Conservation (phyloP, 2,329 filamentous ascomycete genomes). For the Colletotrichum gigasporum region DNA sequence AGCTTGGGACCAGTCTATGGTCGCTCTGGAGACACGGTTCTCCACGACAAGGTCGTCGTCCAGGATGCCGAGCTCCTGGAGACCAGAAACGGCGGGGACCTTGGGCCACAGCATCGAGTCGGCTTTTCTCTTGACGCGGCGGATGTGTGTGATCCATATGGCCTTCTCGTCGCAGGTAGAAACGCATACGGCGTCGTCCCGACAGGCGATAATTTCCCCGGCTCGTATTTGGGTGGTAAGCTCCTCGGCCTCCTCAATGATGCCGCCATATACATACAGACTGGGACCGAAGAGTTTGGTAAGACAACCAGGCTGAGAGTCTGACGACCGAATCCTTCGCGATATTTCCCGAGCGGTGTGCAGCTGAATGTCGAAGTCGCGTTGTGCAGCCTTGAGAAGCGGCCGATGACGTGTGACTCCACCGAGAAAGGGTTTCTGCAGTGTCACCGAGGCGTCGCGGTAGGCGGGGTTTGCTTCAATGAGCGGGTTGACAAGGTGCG, state of each 20-base stretch:
- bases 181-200: constrained; percentile 47
- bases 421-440: constrained; percentile 47
- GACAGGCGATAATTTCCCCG: constrained; percentile 45
- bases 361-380: constrained; percentile 45
- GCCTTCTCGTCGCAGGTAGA: constrained; percentile 48
- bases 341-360: constrained; percentile 49
- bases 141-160: constrained; percentile 52
- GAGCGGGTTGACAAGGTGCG: constrained; percentile 31
- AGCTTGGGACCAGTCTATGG: constrained; percentile 41
- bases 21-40: constrained; percentile 20
- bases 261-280: constrained; percentile 52
- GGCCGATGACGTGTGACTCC: constrained; percentile 47
- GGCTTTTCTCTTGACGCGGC: constrained; percentile 46
- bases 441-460: constrained; percentile 40
- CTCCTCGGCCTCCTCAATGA: constrained; percentile 43
- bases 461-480: constrained; percentile 26
- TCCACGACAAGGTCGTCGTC: constrained; percentile 27
- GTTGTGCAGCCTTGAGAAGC: constrained; percentile 48
- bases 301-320: constrained; percentile 52
- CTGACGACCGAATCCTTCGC: constrained; percentile 49
- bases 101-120: constrained; percentile 52
- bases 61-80: constrained; percentile 45
- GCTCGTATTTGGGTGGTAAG: constrained; percentile 23
- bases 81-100: constrained; percentile 45
- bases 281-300: constrained; percentile 46